A percentile compares a stretch with the other conserved stretches of the same genome.
phyloP scores from a whole-genome alignment of 1,284 basidiomycete genomes.

The Pisolithus thermaeus region DNA sequence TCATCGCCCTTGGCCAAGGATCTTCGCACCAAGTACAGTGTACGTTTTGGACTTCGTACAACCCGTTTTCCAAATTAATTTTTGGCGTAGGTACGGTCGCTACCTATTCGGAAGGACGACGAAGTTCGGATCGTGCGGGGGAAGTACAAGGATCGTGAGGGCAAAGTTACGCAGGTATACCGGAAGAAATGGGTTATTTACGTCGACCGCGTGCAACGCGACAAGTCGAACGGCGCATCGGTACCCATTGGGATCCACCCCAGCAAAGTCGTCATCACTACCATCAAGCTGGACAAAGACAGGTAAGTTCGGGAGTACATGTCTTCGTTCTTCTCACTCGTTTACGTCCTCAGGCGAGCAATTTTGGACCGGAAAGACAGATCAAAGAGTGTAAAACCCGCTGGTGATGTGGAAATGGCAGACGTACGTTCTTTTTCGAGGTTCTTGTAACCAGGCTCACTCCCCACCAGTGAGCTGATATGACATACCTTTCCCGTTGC shows the following conservation, averaged over 20 bases:
- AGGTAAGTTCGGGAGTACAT: conserved; percentile 41
- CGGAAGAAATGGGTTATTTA: conserved; percentile 99
- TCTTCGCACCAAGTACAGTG: conserved; percentile 88
- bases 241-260: conserved; percentile 94
- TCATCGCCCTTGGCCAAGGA: conserved; percentile 95
- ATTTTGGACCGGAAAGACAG: conserved; percentile 79
- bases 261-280: conserved; percentile 94
- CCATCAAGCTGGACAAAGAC: conserved; percentile 87
- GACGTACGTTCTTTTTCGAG: conserved; percentile 47
- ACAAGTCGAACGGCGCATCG: conserved; percentile 97
- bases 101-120: conserved; percentile 97
- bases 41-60: conserved; percentile 39
- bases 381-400: conserved; percentile 48
- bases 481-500: conserved; percentile 21
- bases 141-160: conserved; percentile 98
- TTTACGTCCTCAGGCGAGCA: conserved; percentile 49
- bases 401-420: conserved; percentile 68
- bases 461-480: conserved; percentile 16
- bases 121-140: conserved; percentile 96
- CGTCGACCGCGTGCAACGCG: conserved; percentile 95
- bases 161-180: conserved; percentile 96
- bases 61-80: not conserved
- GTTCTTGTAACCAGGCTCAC: too few species aligned
- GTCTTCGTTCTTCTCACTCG: conserved; percentile 1
- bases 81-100: conserved; percentile 69